Evolutionary conservation across 2,329 filamentous ascomycete genomes (phyloP).

Genomic region (Phyllosticta citribraziliensis): DNA sequence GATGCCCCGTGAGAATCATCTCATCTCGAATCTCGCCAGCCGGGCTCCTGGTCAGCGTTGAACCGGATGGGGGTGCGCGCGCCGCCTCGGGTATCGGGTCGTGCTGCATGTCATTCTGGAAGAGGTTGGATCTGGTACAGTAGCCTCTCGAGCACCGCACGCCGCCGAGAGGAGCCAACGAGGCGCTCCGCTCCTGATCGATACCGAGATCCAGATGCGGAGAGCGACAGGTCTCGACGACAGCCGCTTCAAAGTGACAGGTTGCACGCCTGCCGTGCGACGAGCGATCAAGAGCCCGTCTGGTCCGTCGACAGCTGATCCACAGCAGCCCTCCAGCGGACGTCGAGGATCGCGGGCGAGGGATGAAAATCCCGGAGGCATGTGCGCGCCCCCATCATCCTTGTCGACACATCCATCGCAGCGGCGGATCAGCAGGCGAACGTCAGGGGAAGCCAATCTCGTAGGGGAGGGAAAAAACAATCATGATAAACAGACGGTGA

Average conservation of each 20-base stretch:
- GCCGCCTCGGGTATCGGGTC: constrained; percentile 11
- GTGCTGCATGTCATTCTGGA: constrained; percentile 9
- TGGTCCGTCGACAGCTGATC: constrained; percentile 4
- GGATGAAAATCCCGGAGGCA: constrained; percentile 3
- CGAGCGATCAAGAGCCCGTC: neutral
- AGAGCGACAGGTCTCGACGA: neutral
- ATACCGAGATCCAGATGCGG: constrained; percentile 10
- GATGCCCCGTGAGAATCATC: constrained; percentile 3
- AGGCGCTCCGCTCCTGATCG: constrained; percentile 6
- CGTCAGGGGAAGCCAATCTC: constrained; percentile 4
- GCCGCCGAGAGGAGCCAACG: neutral
- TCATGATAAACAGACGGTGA: neutral
- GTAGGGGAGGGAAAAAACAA: neutral
- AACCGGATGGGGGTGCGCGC: constrained; percentile 1
- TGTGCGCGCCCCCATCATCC: constrained; percentile 2
- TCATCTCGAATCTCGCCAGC: neutral
- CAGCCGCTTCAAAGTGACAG: constrained; percentile 9
- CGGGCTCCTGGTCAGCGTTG: constrained; percentile 5
- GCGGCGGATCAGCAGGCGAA: constrained; percentile 5
- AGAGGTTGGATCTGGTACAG: constrained; percentile 9
- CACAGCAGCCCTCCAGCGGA: neutral
- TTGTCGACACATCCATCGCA: neutral
- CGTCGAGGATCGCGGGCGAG: neutral
- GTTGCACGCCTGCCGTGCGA: constrained; percentile 1
- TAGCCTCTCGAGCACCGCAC: neutral